phyloP scores from a whole-genome alignment of 2,329 filamentous ascomycete species.

The Epichloe aotearoae region DNA sequence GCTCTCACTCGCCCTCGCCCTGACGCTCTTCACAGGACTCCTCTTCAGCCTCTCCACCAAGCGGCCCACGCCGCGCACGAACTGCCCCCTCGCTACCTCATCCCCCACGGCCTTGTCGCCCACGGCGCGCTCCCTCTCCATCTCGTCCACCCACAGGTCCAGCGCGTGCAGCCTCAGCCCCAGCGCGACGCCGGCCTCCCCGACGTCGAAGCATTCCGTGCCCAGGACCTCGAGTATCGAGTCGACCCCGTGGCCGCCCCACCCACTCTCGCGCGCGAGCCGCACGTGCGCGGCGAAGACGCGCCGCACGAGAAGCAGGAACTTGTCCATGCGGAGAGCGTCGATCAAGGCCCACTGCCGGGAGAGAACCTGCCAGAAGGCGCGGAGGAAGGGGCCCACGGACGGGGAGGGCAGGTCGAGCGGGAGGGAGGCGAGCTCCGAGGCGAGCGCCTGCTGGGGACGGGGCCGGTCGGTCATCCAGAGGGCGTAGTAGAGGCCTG shows the following conservation, averaged over 20 bases:
- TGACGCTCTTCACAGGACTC: slow-evolving; percentile 57
- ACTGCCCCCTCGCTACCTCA: slow-evolving; percentile 24
- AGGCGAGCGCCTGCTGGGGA: slow-evolving; percentile 74
- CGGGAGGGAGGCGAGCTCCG: slow-evolving; percentile 57
- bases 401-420: slow-evolving; percentile 39
- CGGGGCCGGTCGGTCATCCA: slow-evolving; percentile 87
- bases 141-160: slow-evolving; percentile 86
- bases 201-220: slow-evolving; percentile 21
- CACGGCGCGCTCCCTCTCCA: slow-evolving; percentile 54
- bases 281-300: slow-evolving; percentile 60
- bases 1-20: slow-evolving; percentile 54
- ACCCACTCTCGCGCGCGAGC: slow-evolving; percentile 24
- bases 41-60: slow-evolving; percentile 43
- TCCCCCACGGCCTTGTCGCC: slow-evolving; percentile 9
- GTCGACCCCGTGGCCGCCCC: slow-evolving; percentile 17
- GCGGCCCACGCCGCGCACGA: slow-evolving; percentile 38
- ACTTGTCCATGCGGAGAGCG: slow-evolving; percentile 80
- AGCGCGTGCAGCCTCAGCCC: slow-evolving; percentile 76
- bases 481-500: slow-evolving; percentile 82
- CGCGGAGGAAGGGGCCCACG: slow-evolving; percentile 38
- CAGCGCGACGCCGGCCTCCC: slow-evolving; percentile 52
- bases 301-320: slow-evolving; percentile 68
- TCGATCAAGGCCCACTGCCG: slow-evolving; percentile 63
- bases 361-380: slow-evolving; percentile 59
- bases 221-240: slow-evolving; percentile 15